These are phyloP conservation scores for Apiospora marii DNA, from an alignment of 2,329 filamentous ascomycete genomes.

Conservation along the genomic window DNA sequence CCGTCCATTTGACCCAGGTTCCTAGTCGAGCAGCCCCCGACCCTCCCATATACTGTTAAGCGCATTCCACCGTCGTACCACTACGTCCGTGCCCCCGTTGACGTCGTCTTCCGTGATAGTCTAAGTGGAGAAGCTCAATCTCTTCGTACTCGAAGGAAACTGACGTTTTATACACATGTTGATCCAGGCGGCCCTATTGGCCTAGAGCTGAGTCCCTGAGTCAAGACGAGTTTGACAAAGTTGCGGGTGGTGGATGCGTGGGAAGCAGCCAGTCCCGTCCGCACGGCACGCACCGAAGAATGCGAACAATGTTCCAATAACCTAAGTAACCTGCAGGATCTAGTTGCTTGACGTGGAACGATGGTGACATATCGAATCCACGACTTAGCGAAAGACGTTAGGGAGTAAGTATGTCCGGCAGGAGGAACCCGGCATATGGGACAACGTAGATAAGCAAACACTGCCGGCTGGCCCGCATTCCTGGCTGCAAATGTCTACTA, in stretches of 20 bases:
- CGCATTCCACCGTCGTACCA: background rate
- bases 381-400: background rate
- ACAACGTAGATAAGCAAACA: background rate
- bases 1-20: background rate
- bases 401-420: background rate
- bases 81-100: background rate
- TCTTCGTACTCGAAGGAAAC: background rate
- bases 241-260: background rate
- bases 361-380: background rate
- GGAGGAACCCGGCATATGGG: background rate
- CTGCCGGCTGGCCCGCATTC: background rate
- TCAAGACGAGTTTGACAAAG: background rate
- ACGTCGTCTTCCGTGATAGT: background rate
- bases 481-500: background rate
- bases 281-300: background rate
- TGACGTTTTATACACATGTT: background rate
- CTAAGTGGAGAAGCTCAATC: background rate
- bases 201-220: background rate
- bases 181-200: background rate
- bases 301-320: background rate
- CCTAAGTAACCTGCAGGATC: background rate
- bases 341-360: background rate
- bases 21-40: background rate
- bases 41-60: background rate
- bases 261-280: background rate